A percentile compares a stretch with the other conserved stretches of the same genome.
Evolutionary conservation across 768 basidiomycete species (phyloP).

Genomic region (Suillus ampliporus): DNA sequence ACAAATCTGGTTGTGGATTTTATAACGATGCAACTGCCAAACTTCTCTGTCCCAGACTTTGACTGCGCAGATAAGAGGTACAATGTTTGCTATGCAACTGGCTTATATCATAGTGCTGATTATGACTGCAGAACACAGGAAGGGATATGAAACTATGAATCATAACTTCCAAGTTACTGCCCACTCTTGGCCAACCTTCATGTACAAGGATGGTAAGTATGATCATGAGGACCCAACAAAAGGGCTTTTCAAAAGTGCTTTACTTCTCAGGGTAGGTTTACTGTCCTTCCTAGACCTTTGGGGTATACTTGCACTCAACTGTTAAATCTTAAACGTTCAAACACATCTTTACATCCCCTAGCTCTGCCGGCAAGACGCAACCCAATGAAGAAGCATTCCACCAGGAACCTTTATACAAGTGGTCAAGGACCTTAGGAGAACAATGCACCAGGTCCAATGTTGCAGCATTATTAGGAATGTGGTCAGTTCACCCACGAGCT

Average conservation of each 20-base stretch:
- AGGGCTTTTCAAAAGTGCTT: constrained; percentile 21
- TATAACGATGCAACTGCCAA: too few species aligned
- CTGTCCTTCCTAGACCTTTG: neutral
- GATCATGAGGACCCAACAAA: constrained; percentile 18
- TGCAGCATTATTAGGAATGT: constrained; percentile 14
- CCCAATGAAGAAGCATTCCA: neutral
- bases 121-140: too few species aligned
- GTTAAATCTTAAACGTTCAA: constrained; percentile 18
- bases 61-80: too few species aligned
- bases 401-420: neutral
- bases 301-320: neutral
- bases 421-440: constrained; percentile 5
- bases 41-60: too few species aligned
- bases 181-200: constrained; percentile 22
- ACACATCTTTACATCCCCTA: constrained; percentile 26
- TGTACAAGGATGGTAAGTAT: constrained; percentile 19
- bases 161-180: constrained; percentile 22
- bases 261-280: constrained; percentile 22
- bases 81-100: too few species aligned
- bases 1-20: too few species aligned
- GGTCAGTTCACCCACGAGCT: constrained; percentile 19
- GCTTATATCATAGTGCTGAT: too few species aligned
- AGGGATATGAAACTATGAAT: constrained; percentile 14
- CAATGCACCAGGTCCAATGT: constrained; percentile 15
- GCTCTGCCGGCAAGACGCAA: constrained; percentile 14